Conservation (phyloP, 495 filamentous ascomycete species). For the Penicillium paxilli region DNA sequence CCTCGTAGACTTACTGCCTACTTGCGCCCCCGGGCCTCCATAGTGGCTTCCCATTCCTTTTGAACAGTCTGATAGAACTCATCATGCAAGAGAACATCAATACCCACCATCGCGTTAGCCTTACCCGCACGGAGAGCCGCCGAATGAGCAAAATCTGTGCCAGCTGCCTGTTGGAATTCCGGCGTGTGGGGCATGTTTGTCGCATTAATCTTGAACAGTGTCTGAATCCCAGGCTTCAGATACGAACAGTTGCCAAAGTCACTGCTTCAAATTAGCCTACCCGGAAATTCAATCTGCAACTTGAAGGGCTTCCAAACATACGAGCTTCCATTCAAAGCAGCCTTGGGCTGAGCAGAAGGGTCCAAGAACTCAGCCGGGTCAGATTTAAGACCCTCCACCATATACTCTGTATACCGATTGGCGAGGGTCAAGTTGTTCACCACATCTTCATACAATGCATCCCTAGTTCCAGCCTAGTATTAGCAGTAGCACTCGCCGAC, state of each 20-base stretch:
- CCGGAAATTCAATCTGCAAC: neutral
- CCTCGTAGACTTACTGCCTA: neutral
- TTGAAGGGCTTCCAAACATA: neutral
- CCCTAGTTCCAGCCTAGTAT: neutral
- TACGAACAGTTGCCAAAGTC: constrained; percentile 19
- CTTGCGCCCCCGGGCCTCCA: neutral
- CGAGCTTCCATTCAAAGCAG: constrained; percentile 4
- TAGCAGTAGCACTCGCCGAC: neutral
- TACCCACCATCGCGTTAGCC: constrained; percentile 47
- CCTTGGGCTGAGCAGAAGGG: neutral
- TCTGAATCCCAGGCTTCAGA: constrained; percentile 15
- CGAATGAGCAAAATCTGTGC: constrained; percentile 46
- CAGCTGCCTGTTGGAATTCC: constrained; percentile 31
- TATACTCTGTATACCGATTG: constrained; percentile 40
- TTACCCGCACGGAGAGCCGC: constrained; percentile 52
- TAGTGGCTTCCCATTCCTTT: neutral
- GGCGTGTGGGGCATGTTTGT: constrained; percentile 41
- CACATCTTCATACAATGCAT: constrained; percentile 50
- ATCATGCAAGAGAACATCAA: constrained; percentile 45
- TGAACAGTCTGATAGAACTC: constrained; percentile 22
- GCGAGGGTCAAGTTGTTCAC: constrained; percentile 52
- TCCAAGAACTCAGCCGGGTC: constrained; percentile 1
- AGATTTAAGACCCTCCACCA: constrained; percentile 33
- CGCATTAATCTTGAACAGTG: constrained; percentile 47
- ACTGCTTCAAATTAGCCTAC: neutral